Conservation (phyloP, 129 eudicot genomes). For the Tagetes erecta region DNA sequence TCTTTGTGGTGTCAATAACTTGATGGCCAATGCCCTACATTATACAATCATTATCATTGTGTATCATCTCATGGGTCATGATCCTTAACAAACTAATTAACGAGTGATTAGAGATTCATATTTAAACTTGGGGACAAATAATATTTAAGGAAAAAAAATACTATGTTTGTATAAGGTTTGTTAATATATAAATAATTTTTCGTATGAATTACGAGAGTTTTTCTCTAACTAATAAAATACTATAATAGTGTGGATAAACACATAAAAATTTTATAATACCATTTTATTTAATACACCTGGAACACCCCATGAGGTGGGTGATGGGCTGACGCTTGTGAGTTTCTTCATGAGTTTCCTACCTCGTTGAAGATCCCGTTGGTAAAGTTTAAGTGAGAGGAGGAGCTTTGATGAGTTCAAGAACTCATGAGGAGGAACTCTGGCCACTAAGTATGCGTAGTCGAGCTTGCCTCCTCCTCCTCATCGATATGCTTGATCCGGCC, state of each 20-base stretch:
- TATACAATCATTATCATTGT: constrained; percentile 11
- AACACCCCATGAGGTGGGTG: neutral
- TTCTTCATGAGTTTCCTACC: too few relatives aligned
- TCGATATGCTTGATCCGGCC: too few relatives aligned
- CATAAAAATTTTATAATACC: neutral
- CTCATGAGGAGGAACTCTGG: too few relatives aligned
- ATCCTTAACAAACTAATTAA: neutral
- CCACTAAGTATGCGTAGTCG: too few relatives aligned
- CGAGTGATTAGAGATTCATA: constrained; percentile 18
- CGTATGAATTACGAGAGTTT: neutral
- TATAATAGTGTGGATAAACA: neutral
- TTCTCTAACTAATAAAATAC: neutral
- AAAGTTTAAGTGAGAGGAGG: too few relatives aligned
- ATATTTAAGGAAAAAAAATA: neutral
- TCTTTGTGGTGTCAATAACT: constrained; percentile 20
- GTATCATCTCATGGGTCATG: neutral
- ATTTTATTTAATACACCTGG: neutral
- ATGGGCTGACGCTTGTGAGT: too few relatives aligned
- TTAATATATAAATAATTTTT: neutral
- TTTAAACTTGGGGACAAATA: neutral
- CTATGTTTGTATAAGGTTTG: neutral
- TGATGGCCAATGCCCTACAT: constrained; percentile 27
- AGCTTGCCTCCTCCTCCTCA: too few relatives aligned
- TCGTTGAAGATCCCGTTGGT: too few relatives aligned
- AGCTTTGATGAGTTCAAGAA: too few relatives aligned